phyloP scores from a whole-genome alignment of 345 rosid species.

The Aurinia saxatilis region DNA sequence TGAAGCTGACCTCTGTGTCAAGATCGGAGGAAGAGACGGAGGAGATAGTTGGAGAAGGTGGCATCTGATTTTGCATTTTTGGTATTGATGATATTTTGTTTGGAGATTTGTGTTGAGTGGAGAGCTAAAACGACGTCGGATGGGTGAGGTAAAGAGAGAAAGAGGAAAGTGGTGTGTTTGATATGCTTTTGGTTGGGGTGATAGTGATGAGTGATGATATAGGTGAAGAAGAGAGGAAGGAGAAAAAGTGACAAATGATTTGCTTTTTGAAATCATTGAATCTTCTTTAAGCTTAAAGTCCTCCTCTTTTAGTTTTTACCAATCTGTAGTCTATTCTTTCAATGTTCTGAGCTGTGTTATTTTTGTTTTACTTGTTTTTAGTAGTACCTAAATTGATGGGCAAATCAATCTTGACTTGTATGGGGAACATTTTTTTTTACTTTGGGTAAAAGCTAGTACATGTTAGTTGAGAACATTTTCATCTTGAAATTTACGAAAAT shows the following conservation, averaged over 20 bases:
- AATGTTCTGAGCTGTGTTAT: background rate
- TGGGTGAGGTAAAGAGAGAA: background rate
- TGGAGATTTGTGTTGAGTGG: background rate
- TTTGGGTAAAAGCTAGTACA: background rate
- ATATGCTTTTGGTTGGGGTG: slow-evolving; percentile 6
- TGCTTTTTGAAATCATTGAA: slow-evolving; percentile 24
- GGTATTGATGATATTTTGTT: background rate
- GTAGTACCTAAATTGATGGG: background rate
- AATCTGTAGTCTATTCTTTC: slow-evolving; percentile 12
- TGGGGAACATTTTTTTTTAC: too few species aligned
- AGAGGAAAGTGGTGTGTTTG: slow-evolving; percentile 5
- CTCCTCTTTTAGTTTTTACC: background rate
- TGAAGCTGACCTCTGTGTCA: slow-evolving; percentile 67
- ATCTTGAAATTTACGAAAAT: background rate
- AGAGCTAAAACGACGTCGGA: slow-evolving; percentile 2
- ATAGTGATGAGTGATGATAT: background rate
- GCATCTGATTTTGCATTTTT: slow-evolving; percentile 40
- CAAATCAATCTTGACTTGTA: background rate
- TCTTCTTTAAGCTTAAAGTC: slow-evolving; percentile 6
- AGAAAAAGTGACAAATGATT: slow-evolving; percentile 26
- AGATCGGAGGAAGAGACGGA: slow-evolving; percentile 93
- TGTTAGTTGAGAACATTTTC: background rate
- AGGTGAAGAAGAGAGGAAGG: slow-evolving; percentile 5
- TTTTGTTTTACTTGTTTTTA: background rate
- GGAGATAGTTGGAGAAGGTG: slow-evolving; percentile 67